Conservation (phyloP, 1,139 yeast species). For the Yamadazyma membranifaciens region DNA sequence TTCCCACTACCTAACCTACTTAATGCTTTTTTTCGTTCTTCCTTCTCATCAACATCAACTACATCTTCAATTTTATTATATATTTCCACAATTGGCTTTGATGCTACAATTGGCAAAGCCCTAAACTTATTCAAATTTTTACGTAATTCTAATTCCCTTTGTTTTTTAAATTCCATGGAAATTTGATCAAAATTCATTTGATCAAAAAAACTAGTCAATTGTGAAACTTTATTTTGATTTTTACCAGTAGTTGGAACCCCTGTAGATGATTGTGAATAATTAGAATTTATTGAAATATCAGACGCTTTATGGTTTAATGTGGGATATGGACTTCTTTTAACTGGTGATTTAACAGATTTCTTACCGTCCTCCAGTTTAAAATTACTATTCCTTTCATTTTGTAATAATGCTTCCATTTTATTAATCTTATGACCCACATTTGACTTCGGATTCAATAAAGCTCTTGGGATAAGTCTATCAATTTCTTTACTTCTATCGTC, state of each 20-base stretch:
- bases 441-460: conserved; percentile 18
- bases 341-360: conserved; percentile 3
- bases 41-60: conserved; percentile 44
- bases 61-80: conserved; percentile 90
- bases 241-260: not conserved
- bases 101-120: conserved; percentile 72
- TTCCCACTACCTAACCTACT: conserved; percentile 6
- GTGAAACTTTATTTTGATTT: conserved; percentile 46
- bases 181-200: conserved; percentile 78
- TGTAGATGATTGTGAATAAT: conserved; percentile 5
- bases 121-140: conserved; percentile 63
- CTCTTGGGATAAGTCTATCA: conserved; percentile 24
- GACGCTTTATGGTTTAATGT: conserved; percentile 15
- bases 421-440: conserved; percentile 24
- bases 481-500: conserved; percentile 18
- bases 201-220: conserved; percentile 67
- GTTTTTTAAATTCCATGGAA: conserved; percentile 82
- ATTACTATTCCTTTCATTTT: conserved; percentile 7
- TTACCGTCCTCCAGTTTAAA: conserved; percentile 1
- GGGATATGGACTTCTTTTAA: conserved; percentile 1
- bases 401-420: conserved; percentile 25
- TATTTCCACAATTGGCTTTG: conserved; percentile 88
- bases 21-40: conserved; percentile 5
- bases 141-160: conserved; percentile 74
- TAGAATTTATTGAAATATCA: conserved; percentile 14